These are phyloP conservation scores for Phragmites australis DNA, from an alignment of 176 grass and related monocot species.

Conservation along the genomic window DNA sequence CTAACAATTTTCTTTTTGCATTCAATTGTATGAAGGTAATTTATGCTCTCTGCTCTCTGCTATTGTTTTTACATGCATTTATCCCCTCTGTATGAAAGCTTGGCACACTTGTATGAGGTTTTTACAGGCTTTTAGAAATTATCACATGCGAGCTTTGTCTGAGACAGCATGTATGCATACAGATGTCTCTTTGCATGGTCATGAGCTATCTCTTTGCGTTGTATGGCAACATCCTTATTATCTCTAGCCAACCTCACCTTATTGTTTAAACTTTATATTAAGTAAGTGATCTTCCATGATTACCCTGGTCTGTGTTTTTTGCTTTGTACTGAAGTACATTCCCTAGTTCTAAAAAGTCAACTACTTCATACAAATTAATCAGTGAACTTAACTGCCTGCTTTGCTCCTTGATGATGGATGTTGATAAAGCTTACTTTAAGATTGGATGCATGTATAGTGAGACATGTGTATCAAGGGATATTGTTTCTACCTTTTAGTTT, in stretches of 20 bases:
- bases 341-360: neutral
- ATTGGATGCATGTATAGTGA: no score
- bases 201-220: conserved; percentile 14
- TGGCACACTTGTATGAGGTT: neutral
- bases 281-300: neutral
- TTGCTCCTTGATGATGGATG: neutral
- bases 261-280: no score
- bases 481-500: no score
- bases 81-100: neutral
- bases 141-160: no score
- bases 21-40: neutral
- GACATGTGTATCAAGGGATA: no score
- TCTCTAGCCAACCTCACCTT: no score
- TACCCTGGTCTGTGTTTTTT: neutral
- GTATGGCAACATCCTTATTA: conserved; percentile 9
- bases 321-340: neutral
- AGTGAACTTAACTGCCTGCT: no score
- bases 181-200: no score
- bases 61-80: no score
- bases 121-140: no score
- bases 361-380: neutral
- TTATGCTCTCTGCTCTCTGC: no score
- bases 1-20: neutral
- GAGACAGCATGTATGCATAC: no score
- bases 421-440: neutral